phyloP scores from a whole-genome alignment of 257 asterid genomes.

The Nemophila menziesii region DNA sequence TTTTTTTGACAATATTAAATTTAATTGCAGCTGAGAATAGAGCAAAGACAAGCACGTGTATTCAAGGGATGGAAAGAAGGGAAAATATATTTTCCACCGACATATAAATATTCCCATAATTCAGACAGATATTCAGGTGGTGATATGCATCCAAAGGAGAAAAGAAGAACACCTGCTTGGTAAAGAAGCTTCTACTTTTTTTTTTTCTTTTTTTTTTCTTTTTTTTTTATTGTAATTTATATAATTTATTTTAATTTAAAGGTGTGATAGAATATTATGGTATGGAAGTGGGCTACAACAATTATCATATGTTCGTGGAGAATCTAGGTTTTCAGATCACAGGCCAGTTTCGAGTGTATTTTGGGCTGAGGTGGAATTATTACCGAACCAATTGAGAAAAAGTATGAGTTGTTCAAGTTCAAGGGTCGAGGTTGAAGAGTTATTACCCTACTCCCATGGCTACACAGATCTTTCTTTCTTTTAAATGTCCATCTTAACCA shows the following conservation, averaged over 20 bases:
- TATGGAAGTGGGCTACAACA: slow-evolving; percentile 87
- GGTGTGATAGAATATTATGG: slow-evolving; percentile 97
- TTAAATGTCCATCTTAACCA: too few relatives aligned
- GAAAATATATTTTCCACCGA: slow-evolving; percentile 94
- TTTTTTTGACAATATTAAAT: too few relatives aligned
- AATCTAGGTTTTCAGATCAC: slow-evolving; percentile 87
- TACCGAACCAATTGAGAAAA: slow-evolving; percentile 73
- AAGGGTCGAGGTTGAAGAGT: slow-evolving; percentile 78
- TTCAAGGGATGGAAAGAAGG: slow-evolving; percentile 97
- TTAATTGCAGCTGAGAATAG: slow-evolving; percentile 51
- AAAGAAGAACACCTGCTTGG: slow-evolving; percentile 96
- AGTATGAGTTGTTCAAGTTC: slow-evolving; percentile 82
- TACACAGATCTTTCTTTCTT: slow-evolving; percentile 93
- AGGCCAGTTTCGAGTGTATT: slow-evolving; percentile 88
- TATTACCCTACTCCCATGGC: slow-evolving; percentile 80
- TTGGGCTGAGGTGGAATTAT: slow-evolving; percentile 88
- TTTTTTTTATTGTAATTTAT: too few relatives aligned
- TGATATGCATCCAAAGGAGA: slow-evolving; percentile 89
- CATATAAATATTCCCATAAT: slow-evolving; percentile 83
- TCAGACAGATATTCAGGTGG: slow-evolving; percentile 94
- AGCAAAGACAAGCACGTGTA: slow-evolving; percentile 84
- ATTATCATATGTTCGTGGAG: slow-evolving; percentile 72
- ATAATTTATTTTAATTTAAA: slow-evolving; percentile 13
- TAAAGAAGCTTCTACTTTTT: too few relatives aligned
- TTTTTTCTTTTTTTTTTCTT: too few relatives aligned